Evolutionary conservation across 768 basidiomycete genomes (phyloP).

Genomic region (Russula sp.): DNA sequence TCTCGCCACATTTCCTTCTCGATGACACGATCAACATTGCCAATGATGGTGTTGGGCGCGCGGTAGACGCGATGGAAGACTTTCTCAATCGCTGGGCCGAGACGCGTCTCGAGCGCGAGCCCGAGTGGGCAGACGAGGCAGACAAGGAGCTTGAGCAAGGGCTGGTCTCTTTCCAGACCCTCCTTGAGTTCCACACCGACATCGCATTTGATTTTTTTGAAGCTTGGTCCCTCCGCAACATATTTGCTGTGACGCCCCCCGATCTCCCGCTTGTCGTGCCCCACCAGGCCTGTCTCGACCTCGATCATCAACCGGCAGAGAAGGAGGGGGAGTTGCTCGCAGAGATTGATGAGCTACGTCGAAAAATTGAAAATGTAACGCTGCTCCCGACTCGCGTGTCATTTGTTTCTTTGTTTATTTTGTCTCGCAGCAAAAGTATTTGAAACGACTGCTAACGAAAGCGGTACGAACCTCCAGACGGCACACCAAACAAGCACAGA

Average conservation of each 20-base stretch:
- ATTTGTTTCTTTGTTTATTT: neutral
- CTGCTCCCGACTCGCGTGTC: constrained; percentile 21
- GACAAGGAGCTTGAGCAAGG: constrained; percentile 76
- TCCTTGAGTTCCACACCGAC: constrained; percentile 85
- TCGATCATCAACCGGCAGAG: constrained; percentile 53
- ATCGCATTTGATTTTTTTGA: constrained; percentile 91
- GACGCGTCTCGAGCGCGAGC: constrained; percentile 51
- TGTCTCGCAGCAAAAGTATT: constrained; percentile 46
- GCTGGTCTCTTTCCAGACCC: constrained; percentile 80
- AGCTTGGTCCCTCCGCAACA: constrained; percentile 84
- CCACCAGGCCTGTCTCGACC: constrained; percentile 70
- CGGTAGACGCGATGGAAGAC: constrained; percentile 76
- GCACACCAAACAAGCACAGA: constrained; percentile 48
- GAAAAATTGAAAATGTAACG: constrained; percentile 66
- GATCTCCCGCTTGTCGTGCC: constrained; percentile 70
- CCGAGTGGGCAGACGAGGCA: constrained; percentile 48
- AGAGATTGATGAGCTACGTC: constrained; percentile 65
- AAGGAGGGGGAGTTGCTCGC: constrained; percentile 52
- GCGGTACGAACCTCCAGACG: constrained; percentile 26
- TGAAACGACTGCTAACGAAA: neutral
- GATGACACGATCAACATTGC: constrained; percentile 86
- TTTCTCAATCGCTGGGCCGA: constrained; percentile 73
- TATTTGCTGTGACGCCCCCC: constrained; percentile 70
- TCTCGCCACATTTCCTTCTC: constrained; percentile 78
- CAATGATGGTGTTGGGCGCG: constrained; percentile 73